Percentiles rank a stretch among this genome's conserved stretches.
These are phyloP conservation scores for Sambucus nigra DNA, from an alignment of 129 eudicot genomes.

Conservation along the genomic window DNA sequence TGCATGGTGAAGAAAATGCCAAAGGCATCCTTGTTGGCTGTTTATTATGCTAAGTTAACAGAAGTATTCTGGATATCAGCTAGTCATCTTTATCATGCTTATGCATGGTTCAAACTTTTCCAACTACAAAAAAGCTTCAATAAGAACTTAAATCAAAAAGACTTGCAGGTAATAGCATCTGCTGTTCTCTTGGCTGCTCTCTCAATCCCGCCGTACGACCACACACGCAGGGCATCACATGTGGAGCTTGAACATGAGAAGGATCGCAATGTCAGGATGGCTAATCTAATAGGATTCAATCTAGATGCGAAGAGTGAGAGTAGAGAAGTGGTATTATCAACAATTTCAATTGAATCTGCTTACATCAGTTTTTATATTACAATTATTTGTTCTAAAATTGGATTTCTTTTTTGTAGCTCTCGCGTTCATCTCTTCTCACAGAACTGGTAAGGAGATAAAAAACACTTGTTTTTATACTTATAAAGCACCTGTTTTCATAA, in stretches of 20 bases:
- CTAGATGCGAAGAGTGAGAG: constrained; percentile 61
- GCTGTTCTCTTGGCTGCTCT: constrained; percentile 89
- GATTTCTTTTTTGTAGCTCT: constrained; percentile 46
- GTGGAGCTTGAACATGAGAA: constrained; percentile 75
- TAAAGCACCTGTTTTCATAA: background rate
- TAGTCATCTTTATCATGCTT: constrained; percentile 91
- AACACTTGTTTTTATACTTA: background rate
- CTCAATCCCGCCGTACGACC: constrained; percentile 73
- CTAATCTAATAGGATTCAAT: constrained; percentile 69
- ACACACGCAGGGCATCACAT: constrained; percentile 51
- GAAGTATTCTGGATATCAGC: constrained; percentile 91
- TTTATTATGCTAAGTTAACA: constrained; percentile 78
- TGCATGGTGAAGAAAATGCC: constrained; percentile 92
- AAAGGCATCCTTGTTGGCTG: constrained; percentile 77
- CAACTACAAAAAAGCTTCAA: constrained; percentile 80
- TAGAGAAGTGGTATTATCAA: constrained; percentile 58
- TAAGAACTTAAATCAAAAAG: constrained; percentile 85
- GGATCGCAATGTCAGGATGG: constrained; percentile 55
- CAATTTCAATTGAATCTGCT: background rate
- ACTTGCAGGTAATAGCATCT: constrained; percentile 85
- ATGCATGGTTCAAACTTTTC: constrained; percentile 92
- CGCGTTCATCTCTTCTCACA: constrained; percentile 57
- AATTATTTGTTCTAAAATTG: constrained; percentile 2
- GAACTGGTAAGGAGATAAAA: constrained; percentile 56
- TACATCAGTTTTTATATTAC: background rate